Base-by-base conservation (phyloP, 306 rosid species). In the Quercus gilva region DNA sequence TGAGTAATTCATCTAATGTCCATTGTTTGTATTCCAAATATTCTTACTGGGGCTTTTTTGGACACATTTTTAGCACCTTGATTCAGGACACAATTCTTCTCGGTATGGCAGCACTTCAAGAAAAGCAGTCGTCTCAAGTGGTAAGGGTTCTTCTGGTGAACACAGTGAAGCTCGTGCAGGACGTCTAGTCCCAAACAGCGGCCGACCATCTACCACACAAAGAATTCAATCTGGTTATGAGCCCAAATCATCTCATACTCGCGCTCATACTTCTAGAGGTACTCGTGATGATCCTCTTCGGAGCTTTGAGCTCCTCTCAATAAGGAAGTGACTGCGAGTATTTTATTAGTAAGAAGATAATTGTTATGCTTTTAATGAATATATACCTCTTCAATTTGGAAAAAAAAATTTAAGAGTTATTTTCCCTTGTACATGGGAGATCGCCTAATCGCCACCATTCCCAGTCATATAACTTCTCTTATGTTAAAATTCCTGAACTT, bases 41-140 rank as follows among this genome's bases (percentile, higher is more conserved):
- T 28, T 69, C 82, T 69, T 25, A 60, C 21, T 73, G 71, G 63
- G 37, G 58, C 76, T 12, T 57, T 73, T 33, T 79, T 61, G 64
- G 71, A 78, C 83, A 45, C 74, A 6, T 78, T 79, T 72, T 81
- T 87, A 96, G 97, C 92, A 78, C 43, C 83, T 82, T 79, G 94
- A 82, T n/a, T 77, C 85, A 67, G 93, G 86, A 19, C 97, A 91
- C 57, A 79, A 78, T 81, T 35, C 96, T 58, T 71, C 95, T 59
- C 89, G 97, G 71, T 90, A 91, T 78, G 97, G 93, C n/a, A 96
- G 99, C 93, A 83, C 78, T 78, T 93, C 99, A 43, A 91, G 94
- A 86, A 96, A 78, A 83, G 93, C 91, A 52, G 12, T 89, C 20
- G 57, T 83, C 75, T 21, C 97, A 71, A 87, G 89, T 64, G 86